These are phyloP conservation scores for Tetrapisispora arboricola DNA, from an alignment of 805 yeast species.

Conservation along the genomic window DNA sequence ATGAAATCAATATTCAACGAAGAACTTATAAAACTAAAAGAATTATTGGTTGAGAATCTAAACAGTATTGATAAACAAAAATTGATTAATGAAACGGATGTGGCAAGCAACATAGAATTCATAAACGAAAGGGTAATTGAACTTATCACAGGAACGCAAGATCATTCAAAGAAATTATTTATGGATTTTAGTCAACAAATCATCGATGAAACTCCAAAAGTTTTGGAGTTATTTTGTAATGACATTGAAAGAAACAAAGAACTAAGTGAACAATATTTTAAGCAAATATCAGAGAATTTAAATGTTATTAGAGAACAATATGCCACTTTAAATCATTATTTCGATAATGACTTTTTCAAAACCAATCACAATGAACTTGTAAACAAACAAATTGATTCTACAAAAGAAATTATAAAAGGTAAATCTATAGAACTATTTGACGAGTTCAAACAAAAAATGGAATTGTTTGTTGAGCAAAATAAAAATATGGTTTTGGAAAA, in stretches of 20 bases:
- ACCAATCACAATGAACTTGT: slow-evolving; percentile 21
- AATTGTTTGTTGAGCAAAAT: slow-evolving; percentile 17
- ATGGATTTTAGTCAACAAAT: slow-evolving; percentile 18
- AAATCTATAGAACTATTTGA: slow-evolving; percentile 16
- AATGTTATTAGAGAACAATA: slow-evolving; percentile 27
- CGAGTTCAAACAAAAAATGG: slow-evolving; percentile 16
- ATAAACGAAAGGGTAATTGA: slow-evolving; percentile 14
- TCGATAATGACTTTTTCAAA: slow-evolving; percentile 23
- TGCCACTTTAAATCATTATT: slow-evolving; percentile 23
- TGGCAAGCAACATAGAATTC: slow-evolving; percentile 12
- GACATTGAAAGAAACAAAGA: slow-evolving; percentile 14
- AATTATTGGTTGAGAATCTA: slow-evolving; percentile 11
- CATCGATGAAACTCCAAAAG: slow-evolving; percentile 15
- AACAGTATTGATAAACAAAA: slow-evolving; percentile 5
- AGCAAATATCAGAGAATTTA: slow-evolving; percentile 18
- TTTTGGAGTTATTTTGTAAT: slow-evolving; percentile 12
- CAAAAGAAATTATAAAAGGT: slow-evolving; percentile 17
- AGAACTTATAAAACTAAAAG: slow-evolving; percentile 13
- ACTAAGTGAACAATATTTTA: slow-evolving; percentile 11
- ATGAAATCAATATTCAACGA: slow-evolving; percentile 18
- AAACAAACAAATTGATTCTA: slow-evolving; percentile 16
- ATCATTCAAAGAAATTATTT: slow-evolving; percentile 15
- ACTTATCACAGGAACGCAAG: slow-evolving; percentile 11
- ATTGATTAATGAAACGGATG: slow-evolving; percentile 5
- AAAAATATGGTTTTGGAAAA: slow-evolving; percentile 18